These are phyloP conservation scores for Phanerochaete sordida DNA, from an alignment of 768 basidiomycete genomes.

Conservation along the genomic window DNA sequence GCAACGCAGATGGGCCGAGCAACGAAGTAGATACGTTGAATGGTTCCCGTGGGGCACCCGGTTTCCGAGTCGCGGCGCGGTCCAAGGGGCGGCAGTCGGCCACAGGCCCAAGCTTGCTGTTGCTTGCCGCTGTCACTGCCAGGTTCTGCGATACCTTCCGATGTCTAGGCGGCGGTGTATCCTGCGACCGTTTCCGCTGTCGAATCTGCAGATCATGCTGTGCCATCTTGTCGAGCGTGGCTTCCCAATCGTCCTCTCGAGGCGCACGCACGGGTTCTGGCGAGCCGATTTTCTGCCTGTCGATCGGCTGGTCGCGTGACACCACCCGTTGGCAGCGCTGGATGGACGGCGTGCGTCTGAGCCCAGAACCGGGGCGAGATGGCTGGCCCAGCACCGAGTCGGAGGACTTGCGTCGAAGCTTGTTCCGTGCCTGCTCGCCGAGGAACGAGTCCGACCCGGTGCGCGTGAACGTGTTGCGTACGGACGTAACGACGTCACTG, in stretches of 20 bases:
- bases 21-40: too few species aligned
- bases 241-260: background rate
- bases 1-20: too few species aligned
- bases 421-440: background rate
- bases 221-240: background rate
- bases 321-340: background rate
- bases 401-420: background rate
- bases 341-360: background rate
- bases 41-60: too few species aligned
- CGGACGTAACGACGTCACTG: background rate
- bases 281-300: background rate
- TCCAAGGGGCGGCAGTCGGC: too few species aligned
- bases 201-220: too few species aligned
- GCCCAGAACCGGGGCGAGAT: background rate
- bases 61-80: too few species aligned
- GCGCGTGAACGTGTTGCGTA: background rate
- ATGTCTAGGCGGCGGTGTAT: too few species aligned
- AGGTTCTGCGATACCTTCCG: too few species aligned
- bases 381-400: background rate
- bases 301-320: background rate
- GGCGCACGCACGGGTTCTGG: background rate
- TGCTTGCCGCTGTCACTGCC: too few species aligned
- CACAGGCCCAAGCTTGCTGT: too few species aligned
- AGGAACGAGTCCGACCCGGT: background rate
- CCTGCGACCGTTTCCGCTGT: too few species aligned